Base-by-base conservation (phyloP, 164 flowering plant genomes). In the Magnolia kwangsiensis region DNA sequence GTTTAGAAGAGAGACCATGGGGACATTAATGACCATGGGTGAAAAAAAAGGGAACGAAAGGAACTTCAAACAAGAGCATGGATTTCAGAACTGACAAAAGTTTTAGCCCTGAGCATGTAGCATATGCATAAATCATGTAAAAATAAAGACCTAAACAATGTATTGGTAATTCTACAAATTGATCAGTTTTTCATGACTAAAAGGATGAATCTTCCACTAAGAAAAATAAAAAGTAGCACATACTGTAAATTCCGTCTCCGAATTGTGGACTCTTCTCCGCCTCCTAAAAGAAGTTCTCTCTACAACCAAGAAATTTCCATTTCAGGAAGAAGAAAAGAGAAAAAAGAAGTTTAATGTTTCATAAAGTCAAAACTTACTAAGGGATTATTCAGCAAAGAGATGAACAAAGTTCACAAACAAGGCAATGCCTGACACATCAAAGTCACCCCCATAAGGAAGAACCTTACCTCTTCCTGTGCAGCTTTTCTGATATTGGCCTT, bases 261-360 rank as follows among this genome's bases (percentile, higher is more conserved):
- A 78, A 84, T 76, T 65, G 99, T 96, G 64, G 99, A 94, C 88
- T 96, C 98, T 79, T 78, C 95, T 69, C 98, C 99, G 65, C 94
- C 95, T 74, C 99, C 99, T 73, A 96, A 84, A 75, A 96, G 96
- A 75, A 91, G 98, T 75, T 96, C 99, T 83, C 99, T 91, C 99
- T 93, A 80, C 81, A 81, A 85, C 65, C 71, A 78, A 73, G 18
- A 27, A 49, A 74, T 67, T 19, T 51, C 78, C 21, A 74, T 50
- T 49, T 63, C 19, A 72, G 58, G 37, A 76, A 27, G 20, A 45
- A 71, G 7, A 65, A n/a, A 77, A 63, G 37, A 69, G 55, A 5
- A 27, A 3, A 10, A 49, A 49, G 45, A 16, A 20, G 55, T 18
- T 13, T 10, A 7, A 55, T 13, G 18, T 55, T 2, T 37, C 3